Conservation (phyloP, 257 asterid genomes). For the Fraxinus quadrangulata region DNA sequence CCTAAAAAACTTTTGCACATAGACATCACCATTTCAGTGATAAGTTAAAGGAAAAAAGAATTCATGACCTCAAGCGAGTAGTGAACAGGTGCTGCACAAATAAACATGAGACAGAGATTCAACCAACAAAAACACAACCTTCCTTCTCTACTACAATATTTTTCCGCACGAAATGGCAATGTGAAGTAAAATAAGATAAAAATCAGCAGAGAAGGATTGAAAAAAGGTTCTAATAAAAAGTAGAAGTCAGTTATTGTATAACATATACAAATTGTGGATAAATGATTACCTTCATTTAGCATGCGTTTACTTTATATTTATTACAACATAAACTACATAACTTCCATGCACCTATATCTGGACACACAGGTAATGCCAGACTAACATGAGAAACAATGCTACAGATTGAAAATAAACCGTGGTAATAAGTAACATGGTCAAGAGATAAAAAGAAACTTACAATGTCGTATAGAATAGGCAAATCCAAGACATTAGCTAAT, state of each 20-base stretch:
- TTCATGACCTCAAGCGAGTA: not conserved
- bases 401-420: not conserved
- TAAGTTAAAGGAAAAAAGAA: not conserved
- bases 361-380: not conserved
- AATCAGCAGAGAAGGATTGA: not conserved
- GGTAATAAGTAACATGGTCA: not conserved
- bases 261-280: not conserved
- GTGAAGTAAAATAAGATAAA: not conserved
- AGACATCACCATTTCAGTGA: not conserved
- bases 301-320: not conserved
- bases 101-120: not conserved
- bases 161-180: not conserved
- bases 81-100: not conserved
- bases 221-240: not conserved
- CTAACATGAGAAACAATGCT: not conserved
- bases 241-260: not conserved
- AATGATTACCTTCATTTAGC: not conserved
- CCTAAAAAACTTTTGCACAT: not conserved
- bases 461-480: not conserved
- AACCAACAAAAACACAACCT: not conserved
- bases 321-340: not conserved
- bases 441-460: not conserved
- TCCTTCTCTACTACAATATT: not conserved
- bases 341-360: not conserved
- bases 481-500: not conserved